Percentiles rank a stretch among this genome's conserved stretches.
These are phyloP conservation scores for Penicillium verhagenii DNA, from an alignment of 495 filamentous ascomycete genomes.

Conservation along the genomic window DNA sequence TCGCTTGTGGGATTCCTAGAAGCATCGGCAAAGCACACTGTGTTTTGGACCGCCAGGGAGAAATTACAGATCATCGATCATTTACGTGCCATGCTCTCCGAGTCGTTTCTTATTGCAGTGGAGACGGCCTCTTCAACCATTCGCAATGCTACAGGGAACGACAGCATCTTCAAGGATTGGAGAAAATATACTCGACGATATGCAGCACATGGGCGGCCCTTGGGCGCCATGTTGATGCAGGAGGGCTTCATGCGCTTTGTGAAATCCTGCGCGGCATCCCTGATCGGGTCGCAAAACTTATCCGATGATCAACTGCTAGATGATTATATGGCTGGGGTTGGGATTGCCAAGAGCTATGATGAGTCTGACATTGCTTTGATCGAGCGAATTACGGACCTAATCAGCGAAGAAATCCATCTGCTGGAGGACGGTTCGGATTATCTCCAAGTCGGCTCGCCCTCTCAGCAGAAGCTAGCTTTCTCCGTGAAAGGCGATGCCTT, in stretches of 20 bases:
- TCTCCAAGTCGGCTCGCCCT: constrained; percentile 76
- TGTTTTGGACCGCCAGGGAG: constrained; percentile 75
- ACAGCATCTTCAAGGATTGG: constrained; percentile 68
- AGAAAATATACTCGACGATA: constrained; percentile 81
- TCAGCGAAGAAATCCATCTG: constrained; percentile 75
- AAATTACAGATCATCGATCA: constrained; percentile 67
- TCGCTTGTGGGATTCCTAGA: constrained; percentile 87
- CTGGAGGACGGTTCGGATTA: constrained; percentile 91
- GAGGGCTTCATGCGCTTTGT: constrained; percentile 82
- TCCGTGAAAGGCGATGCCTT: constrained; percentile 79
- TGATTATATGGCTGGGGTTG: constrained; percentile 59
- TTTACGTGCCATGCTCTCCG: constrained; percentile 71
- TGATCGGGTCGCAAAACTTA: constrained; percentile 57
- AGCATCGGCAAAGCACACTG: constrained; percentile 69
- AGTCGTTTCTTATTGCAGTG: constrained; percentile 75
- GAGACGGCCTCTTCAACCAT: constrained; percentile 87
- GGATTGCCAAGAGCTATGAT: constrained; percentile 50
- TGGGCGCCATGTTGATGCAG: constrained; percentile 91
- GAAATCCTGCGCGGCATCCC: constrained; percentile 72
- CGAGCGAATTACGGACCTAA: constrained; percentile 70
- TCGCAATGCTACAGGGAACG: constrained; percentile 53
- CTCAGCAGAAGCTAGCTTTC: constrained; percentile 83
- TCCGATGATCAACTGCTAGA: constrained; percentile 68
- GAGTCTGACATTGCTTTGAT: constrained; percentile 46
- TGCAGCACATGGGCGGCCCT: constrained; percentile 68